A percentile compares a stretch with the other conserved stretches of the same genome.
Conservation (phyloP, 306 rosid species). For the Cucumis melo region DNA sequence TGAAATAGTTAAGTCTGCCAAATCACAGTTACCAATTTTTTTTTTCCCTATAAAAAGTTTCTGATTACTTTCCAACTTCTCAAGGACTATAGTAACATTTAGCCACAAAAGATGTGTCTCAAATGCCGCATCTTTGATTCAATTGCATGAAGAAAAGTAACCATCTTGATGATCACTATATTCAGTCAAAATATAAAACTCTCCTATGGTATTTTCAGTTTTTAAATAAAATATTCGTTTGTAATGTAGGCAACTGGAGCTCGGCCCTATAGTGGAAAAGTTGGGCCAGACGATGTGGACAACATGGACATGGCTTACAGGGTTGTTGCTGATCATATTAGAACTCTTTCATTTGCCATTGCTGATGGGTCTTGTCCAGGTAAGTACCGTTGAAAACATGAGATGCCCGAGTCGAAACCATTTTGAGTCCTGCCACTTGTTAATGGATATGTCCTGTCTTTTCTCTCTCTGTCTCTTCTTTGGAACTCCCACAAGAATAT, state of each 20-base stretch:
- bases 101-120: background rate
- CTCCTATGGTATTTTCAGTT: background rate
- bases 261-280: constrained; percentile 71
- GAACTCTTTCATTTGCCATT: constrained; percentile 79
- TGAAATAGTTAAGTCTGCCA: background rate
- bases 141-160: background rate
- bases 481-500: background rate
- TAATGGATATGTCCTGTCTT: background rate
- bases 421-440: background rate
- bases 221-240: constrained; percentile 4
- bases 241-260: constrained; percentile 74
- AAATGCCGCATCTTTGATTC: background rate
- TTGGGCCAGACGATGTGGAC: constrained; percentile 72
- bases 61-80: background rate
- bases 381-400: constrained; percentile 11
- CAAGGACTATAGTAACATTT: background rate
- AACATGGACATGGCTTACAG: constrained; percentile 93
- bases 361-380: constrained; percentile 99
- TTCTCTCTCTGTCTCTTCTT: no score
- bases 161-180: background rate
- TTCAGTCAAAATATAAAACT: background rate
- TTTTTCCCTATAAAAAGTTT: background rate
- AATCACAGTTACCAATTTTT: background rate
- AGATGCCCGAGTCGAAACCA: background rate
- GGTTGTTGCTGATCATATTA: constrained; percentile 53